Evolutionary conservation across 2,329 filamentous ascomycete species (phyloP).

Genomic region (Malbranchea zuffiana): DNA sequence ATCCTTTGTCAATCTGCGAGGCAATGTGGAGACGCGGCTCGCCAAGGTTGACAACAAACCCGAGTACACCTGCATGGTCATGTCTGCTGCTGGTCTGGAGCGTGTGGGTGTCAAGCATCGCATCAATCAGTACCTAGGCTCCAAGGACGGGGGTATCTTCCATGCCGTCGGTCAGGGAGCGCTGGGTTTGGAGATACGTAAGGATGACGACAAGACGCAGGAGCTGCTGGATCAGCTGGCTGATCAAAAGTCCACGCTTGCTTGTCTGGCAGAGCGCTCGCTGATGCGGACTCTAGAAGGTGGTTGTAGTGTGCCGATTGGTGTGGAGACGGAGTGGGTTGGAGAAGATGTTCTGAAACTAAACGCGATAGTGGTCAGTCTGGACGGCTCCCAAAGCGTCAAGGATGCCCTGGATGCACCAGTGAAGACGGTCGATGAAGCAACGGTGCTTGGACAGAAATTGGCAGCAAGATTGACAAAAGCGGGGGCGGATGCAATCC

Average conservation of each 20-base stretch:
- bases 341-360: conserved; percentile 13
- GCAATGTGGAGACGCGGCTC: conserved; percentile 73
- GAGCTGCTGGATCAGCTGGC: conserved; percentile 48
- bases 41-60: conserved; percentile 66
- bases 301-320: conserved; percentile 82
- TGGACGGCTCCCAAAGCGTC: conserved; percentile 4
- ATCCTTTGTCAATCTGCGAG: conserved; percentile 64
- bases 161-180: conserved; percentile 85
- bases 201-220: conserved; percentile 50
- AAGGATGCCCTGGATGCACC: conserved; percentile 1
- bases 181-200: conserved; percentile 64
- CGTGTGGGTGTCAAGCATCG: conserved; percentile 58
- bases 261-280: conserved; percentile 61
- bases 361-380: conserved; percentile 3
- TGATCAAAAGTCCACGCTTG: conserved; percentile 52
- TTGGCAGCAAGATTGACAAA: conserved; percentile 1
- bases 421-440: background rate
- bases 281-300: conserved; percentile 76
- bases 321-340: conserved; percentile 42
- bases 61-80: conserved; percentile 63
- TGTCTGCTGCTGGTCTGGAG: conserved; percentile 73
- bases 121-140: conserved; percentile 64
- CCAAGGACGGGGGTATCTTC: conserved; percentile 55
- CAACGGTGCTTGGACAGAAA: conserved; percentile 1
- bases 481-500: background rate